Evolutionary conservation across 345 rosid genomes (phyloP).

Genomic region (Stellera chamaejasme): DNA sequence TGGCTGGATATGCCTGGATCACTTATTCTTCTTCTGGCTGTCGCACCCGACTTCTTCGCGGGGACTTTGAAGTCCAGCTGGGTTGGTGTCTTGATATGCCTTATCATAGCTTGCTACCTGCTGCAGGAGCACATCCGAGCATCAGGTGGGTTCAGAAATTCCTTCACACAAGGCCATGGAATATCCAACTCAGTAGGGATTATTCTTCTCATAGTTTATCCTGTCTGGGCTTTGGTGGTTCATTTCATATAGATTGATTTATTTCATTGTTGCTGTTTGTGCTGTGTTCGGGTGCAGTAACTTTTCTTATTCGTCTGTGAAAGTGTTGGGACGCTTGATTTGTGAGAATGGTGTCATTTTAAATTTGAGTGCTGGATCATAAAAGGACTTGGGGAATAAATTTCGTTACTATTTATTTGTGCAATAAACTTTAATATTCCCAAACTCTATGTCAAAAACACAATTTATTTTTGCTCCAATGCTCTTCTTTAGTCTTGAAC

Average conservation of each 20-base stretch:
- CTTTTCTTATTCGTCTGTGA: not conserved
- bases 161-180: slow-evolving; percentile 63
- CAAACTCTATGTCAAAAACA: too few relatives aligned
- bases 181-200: slow-evolving; percentile 81
- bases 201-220: slow-evolving; percentile 66
- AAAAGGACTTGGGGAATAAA: too few relatives aligned
- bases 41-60: slow-evolving; percentile 57
- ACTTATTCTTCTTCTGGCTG: slow-evolving; percentile 57
- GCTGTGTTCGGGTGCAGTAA: not conserved
- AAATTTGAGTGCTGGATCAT: too few relatives aligned
- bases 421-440: too few relatives aligned
- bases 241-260: slow-evolving; percentile 32
- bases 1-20: slow-evolving; percentile 82
- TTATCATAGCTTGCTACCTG: slow-evolving; percentile 71
- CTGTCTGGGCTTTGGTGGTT: slow-evolving; percentile 62
- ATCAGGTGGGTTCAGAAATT: slow-evolving; percentile 81
- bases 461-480: too few relatives aligned
- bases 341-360: too few relatives aligned
- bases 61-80: slow-evolving; percentile 43
- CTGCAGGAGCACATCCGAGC: slow-evolving; percentile 91
- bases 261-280: not conserved
- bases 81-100: slow-evolving; percentile 64
- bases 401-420: too few relatives aligned
- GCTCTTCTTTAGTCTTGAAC: too few relatives aligned
- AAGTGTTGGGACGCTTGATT: too few relatives aligned